Percentiles rank a stretch among this genome's conserved stretches.
Evolutionary conservation across 805 yeast genomes (phyloP).

Genomic region (Blastobotrys terrestris): DNA sequence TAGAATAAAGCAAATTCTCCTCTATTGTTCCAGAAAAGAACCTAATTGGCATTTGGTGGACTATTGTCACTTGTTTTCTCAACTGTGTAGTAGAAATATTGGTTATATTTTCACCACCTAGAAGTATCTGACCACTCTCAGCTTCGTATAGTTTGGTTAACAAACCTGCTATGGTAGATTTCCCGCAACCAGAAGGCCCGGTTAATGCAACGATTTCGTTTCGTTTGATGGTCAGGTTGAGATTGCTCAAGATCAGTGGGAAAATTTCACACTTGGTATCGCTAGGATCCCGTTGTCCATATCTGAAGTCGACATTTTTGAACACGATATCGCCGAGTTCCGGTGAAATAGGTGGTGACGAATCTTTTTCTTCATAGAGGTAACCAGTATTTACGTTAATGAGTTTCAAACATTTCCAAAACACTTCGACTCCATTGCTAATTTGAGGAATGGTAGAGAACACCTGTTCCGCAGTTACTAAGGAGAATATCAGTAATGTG

Average conservation of each 20-base stretch:
- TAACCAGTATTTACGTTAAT: background rate
- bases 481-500: slow-evolving; percentile 65
- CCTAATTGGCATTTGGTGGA: slow-evolving; percentile 59
- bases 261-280: background rate
- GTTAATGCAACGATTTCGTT: slow-evolving; percentile 59
- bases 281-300: slow-evolving; percentile 1
- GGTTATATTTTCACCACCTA: slow-evolving; percentile 45
- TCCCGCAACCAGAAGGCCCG: slow-evolving; percentile 91
- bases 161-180: slow-evolving; percentile 65
- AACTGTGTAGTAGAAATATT: slow-evolving; percentile 42
- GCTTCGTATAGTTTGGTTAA: slow-evolving; percentile 48
- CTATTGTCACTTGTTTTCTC: slow-evolving; percentile 55
- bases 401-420: slow-evolving; percentile 4
- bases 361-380: background rate
- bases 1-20: slow-evolving; percentile 62
- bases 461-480: slow-evolving; percentile 54
- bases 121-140: slow-evolving; percentile 34
- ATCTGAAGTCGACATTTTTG: slow-evolving; percentile 39
- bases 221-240: slow-evolving; percentile 38
- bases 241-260: slow-evolving; percentile 35
- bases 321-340: slow-evolving; percentile 32
- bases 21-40: slow-evolving; percentile 65
- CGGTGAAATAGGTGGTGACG: background rate
- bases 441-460: slow-evolving; percentile 71
- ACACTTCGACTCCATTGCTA: slow-evolving; percentile 54